Evolutionary conservation across 108 stramenopile species (phyloP).

Genomic region (Seminavis robusta): DNA sequence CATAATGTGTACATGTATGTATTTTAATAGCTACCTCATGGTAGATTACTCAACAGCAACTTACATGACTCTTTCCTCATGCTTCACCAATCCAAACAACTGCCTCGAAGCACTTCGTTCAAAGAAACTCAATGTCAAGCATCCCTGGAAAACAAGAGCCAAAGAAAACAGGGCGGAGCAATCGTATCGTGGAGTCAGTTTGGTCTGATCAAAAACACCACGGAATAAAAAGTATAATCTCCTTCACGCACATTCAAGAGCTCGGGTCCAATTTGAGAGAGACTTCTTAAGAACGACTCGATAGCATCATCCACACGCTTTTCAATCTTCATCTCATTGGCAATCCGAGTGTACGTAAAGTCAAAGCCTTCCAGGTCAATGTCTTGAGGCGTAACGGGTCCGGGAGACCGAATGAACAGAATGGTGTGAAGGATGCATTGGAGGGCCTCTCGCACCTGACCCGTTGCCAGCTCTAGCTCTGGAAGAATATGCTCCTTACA

Average conservation of each 20-base stretch:
- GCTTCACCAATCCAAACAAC: conserved; percentile 78
- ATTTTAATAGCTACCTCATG: not conserved
- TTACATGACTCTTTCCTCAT: conserved; percentile 75
- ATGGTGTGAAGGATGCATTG: conserved; percentile 84
- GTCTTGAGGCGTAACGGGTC: conserved; percentile 73
- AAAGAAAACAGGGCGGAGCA: not conserved
- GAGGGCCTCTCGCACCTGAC: conserved; percentile 75
- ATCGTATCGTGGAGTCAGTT: not conserved
- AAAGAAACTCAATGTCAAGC: conserved; percentile 72
- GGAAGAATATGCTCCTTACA: conserved; percentile 80
- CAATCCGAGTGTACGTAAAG: conserved; percentile 74
- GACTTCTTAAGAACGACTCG: conserved; percentile 62
- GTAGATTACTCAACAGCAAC: conserved; percentile 4
- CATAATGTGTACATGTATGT: too few species aligned
- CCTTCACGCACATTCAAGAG: conserved; percentile 48
- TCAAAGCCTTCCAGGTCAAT: conserved; percentile 82
- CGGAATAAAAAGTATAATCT: not conserved
- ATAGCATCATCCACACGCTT: conserved; percentile 78
- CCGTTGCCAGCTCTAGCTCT: conserved; percentile 80
- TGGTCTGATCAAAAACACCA: not conserved
- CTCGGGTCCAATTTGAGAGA: conserved; percentile 81
- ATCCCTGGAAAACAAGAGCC: conserved; percentile 29
- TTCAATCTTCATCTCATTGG: conserved; percentile 57
- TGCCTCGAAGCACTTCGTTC: conserved; percentile 74
- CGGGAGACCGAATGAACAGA: conserved; percentile 82